Evolutionary conservation across 768 basidiomycete genomes (phyloP).

Genomic region (Pulveroboletus sp.): DNA sequence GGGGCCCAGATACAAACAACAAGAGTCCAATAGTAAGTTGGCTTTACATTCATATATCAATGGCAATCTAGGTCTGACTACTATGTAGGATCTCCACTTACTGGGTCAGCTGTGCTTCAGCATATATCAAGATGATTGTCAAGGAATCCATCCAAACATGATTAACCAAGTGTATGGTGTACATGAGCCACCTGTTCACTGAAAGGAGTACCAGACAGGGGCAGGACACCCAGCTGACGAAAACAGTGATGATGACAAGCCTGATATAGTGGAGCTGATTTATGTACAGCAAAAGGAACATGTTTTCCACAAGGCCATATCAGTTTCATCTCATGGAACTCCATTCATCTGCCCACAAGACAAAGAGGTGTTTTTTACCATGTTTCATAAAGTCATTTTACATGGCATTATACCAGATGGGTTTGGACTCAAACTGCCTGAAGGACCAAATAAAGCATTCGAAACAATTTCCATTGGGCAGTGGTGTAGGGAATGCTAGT

Average conservation of each 20-base stretch:
- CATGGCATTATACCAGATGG: slow-evolving; percentile 2
- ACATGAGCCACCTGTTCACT: neutral
- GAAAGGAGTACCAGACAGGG: neutral
- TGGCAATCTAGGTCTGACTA: neutral
- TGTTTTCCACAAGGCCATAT: neutral
- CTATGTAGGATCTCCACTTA: slow-evolving; percentile 3
- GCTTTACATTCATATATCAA: neutral
- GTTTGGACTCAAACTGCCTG: no score
- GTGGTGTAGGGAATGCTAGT: slow-evolving; percentile 95
- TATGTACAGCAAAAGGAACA: neutral
- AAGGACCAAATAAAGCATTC: no score
- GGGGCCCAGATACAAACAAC: slow-evolving; percentile 2
- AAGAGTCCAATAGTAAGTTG: slow-evolving; percentile 10
- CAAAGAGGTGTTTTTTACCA: neutral
- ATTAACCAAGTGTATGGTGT: neutral
- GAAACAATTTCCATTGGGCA: no score
- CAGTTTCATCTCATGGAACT: neutral
- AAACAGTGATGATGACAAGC: neutral
- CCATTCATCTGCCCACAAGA: slow-evolving; percentile 11
- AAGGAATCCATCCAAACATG: neutral
- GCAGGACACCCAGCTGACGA: neutral
- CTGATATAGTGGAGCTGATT: neutral
- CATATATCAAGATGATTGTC: slow-evolving; percentile 5
- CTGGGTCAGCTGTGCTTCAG: slow-evolving; percentile 12
- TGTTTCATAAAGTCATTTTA: neutral